Evolutionary conservation across 140 eudicot species (phyloP).

Genomic region (Ambrosia hybrid): DNA sequence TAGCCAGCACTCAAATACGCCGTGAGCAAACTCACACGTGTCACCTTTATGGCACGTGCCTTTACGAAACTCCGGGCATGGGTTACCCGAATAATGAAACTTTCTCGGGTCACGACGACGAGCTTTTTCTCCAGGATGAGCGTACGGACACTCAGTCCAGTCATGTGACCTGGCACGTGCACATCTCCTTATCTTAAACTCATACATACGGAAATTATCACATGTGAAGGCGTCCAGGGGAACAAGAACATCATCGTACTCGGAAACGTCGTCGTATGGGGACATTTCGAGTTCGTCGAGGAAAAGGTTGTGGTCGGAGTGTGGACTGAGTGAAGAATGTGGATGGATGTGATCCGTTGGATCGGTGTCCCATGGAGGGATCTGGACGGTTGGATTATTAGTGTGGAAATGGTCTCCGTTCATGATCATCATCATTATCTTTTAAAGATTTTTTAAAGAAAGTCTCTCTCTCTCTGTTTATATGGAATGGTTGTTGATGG

Average conservation of each 20-base stretch:
- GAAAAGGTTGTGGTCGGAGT: constrained; percentile 22
- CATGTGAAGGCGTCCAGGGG: constrained; percentile 26
- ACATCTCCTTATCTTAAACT: constrained; percentile 31
- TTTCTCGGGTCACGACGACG: constrained; percentile 36
- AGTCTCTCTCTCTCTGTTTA: not conserved
- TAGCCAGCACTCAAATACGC: constrained; percentile 85
- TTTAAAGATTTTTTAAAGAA: too few species aligned
- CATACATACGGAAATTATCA: constrained; percentile 42
- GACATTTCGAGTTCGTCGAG: constrained; percentile 43
- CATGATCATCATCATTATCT: constrained; percentile 41
- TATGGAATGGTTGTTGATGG: constrained; percentile 5
- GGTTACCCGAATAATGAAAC: constrained; percentile 35
- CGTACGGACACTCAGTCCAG: constrained; percentile 52
- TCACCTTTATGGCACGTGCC: constrained; percentile 33
- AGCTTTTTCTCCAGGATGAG: constrained; percentile 40
- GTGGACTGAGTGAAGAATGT: not conserved
- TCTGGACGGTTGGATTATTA: constrained; percentile 32
- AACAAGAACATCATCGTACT: constrained; percentile 11
- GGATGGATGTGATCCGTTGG: constrained; percentile 33
- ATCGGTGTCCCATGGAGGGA: constrained; percentile 54
- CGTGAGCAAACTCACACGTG: constrained; percentile 49
- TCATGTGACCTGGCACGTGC: constrained; percentile 50
- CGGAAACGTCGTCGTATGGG: constrained; percentile 30
- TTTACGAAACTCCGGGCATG: constrained; percentile 41
- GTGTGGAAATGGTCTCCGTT: constrained; percentile 33